Evolutionary conservation across 805 yeast genomes (phyloP), one percentile per base, ranked within the genome.

Genomic region (Isabelozyma gotoi): DNA sequence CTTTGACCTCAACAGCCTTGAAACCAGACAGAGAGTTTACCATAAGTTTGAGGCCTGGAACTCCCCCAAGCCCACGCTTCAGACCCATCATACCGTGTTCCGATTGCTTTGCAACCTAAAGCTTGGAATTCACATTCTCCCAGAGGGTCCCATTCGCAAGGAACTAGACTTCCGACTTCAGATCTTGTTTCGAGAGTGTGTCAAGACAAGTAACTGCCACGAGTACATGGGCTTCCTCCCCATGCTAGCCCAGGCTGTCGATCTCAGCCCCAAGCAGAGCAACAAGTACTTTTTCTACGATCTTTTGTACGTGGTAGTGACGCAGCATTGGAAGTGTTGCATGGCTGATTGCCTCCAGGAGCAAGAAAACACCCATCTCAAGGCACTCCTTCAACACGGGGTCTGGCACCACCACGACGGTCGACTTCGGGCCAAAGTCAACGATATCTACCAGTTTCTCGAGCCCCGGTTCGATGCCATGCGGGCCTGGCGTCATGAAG

Each of bases 241-340:
- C 2, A 56, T 70, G 45, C 38, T 73, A n/a, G 49, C 57, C 5
- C 63, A 68, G 40, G 71, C 70, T 2, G 58, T 67, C 11, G 62
- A 58, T 12, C 43, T 55, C 8, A 44, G 65, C 5, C 56, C 53
- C 16, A 36, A 43, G 8, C 39, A 38, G 2, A 42, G 38, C 7
- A 39, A 51, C 20, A 57, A 53, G 41, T 42, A 50, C 17, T 46
- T 59, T 16, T 67, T 62, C 45, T 69, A 62, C 44, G 62, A 61
- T 15, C 38, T 57, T 1, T 47, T 66, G 7, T 39, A 41, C 10
- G 41, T 44, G 1, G 29, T 71, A 3, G 44, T 68, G 0, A 47
- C 48, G 16, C 44, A 36, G 4, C 77, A 72, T 42, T 24, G 42
- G 7, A 33, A 52, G 2, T 69, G 76, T 43, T 70, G 75, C 43